Evolutionary conservation across 768 basidiomycete species (phyloP), one percentile per base, ranked within the genome.

Genomic region (Phlebiopsis flavidoalba): DNA sequence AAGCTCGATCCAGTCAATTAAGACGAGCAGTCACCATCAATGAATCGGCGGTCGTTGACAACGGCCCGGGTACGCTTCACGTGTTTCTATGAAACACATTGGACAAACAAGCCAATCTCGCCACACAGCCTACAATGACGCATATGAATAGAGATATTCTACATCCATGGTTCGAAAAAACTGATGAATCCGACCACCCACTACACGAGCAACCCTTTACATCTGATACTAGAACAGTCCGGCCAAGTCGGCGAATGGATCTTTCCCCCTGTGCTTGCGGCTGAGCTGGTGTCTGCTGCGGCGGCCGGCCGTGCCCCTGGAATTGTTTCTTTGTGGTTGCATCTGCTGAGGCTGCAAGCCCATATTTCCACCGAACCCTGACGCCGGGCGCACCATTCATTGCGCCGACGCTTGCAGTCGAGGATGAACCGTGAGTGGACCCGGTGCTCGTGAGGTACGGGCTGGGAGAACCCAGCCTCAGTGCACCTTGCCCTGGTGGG

Each of bases 191-290:
- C 17, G 40, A 43, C 53, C 31, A 26, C 52, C n/a, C 15, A 33
- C 33, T 3, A 43, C 8, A 14, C 54, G 1, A 24, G 19, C 54
- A 21, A 10, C 37, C 19, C 37, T 21, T 5, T 21, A 17, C 40
- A 22, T 21, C 24, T 33, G 46, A 54, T 17, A 17, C 69, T 69
- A 93, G 71, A 93, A 92, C 58, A 93, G 73, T 19, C 87, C 87
- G 2, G 80, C 90, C 37, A 93, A 77, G 74, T 93, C 91, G 6
- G 90, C 89, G 67, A 93, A 93, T 46, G 92, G 91, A 72, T 93
- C 91, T 70, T 90, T 93, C 59, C 75, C n/a, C 77, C 63, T 82
- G 79, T 48, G 71, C 65, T 63, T 51, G 67, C 6, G 71, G 66
- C 49, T 64, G 73, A 17, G 58, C 70, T 46, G 58, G 63, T 46